These are phyloP conservation scores for Solanum habrochaites DNA, from an alignment of 257 asterid genomes.

Conservation along the genomic window DNA sequence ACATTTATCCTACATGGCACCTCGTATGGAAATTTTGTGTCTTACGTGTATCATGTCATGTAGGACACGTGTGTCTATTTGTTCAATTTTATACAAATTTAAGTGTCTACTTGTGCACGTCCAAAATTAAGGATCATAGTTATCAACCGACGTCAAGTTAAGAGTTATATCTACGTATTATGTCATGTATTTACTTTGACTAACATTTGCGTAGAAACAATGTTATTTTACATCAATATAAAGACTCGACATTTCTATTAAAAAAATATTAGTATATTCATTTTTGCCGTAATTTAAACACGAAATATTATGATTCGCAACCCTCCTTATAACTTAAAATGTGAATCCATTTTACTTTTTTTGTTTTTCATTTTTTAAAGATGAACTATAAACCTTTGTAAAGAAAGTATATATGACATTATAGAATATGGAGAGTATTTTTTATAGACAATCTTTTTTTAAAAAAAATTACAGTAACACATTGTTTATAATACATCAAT, in stretches of 20 bases:
- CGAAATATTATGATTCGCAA: background rate
- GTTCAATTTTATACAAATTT: too few relatives aligned
- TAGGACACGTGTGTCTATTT: too few relatives aligned
- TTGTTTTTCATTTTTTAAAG: too few relatives aligned
- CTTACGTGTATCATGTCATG: too few relatives aligned
- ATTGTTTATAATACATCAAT: background rate
- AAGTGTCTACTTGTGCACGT: too few relatives aligned
- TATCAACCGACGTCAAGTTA: too few relatives aligned
- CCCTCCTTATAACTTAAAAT: background rate
- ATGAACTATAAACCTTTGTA: background rate
- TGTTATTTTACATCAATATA: background rate
- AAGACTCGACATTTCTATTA: background rate
- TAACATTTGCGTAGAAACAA: background rate
- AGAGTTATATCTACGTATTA: too few relatives aligned
- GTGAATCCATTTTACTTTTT: too few relatives aligned
- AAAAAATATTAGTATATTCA: background rate
- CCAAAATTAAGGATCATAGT: too few relatives aligned
- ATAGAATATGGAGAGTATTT: background rate
- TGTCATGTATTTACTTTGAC: too few relatives aligned
- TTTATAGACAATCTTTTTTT: background rate
- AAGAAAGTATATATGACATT: background rate
- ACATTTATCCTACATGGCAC: too few relatives aligned
- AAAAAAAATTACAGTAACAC: accelerated
- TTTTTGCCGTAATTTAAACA: background rate
- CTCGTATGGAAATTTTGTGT: too few relatives aligned